A percentile compares a stretch with the other conserved stretches of the same genome.
Evolutionary conservation across 805 yeast genomes (phyloP).

Genomic region (Lipomyces starkeyi): DNA sequence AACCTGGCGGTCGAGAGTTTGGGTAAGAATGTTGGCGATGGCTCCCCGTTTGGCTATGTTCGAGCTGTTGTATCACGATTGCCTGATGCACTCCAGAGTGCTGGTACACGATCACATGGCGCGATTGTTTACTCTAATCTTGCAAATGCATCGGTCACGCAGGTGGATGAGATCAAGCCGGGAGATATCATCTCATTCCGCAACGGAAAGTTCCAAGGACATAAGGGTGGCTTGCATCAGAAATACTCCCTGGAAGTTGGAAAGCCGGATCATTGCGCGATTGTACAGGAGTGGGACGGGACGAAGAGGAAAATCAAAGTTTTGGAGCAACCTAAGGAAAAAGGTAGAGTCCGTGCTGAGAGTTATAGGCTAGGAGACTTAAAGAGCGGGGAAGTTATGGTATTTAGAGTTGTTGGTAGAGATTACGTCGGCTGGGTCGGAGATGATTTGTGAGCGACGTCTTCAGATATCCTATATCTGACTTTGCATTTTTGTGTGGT

Average conservation of each 20-base stretch:
- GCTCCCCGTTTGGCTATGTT: constrained; percentile 49
- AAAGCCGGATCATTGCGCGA: constrained; percentile 57
- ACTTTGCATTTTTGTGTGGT: background rate
- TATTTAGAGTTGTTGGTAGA: constrained; percentile 79
- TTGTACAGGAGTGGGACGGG: constrained; percentile 76
- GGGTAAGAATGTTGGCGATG: constrained; percentile 44
- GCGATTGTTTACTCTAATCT: constrained; percentile 66
- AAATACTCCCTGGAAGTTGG: constrained; percentile 69
- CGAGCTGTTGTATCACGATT: constrained; percentile 44
- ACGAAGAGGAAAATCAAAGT: constrained; percentile 57
- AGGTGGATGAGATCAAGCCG: constrained; percentile 67
- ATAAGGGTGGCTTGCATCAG: constrained; percentile 59
- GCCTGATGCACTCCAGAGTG: constrained; percentile 57
- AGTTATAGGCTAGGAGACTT: constrained; percentile 74
- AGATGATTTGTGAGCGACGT: background rate
- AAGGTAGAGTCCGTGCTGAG: constrained; percentile 64
- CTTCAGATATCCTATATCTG: background rate
- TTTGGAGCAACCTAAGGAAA: constrained; percentile 44
- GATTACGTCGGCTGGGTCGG: constrained; percentile 70
- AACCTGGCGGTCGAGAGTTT: constrained; percentile 46
- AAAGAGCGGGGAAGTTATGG: constrained; percentile 77
- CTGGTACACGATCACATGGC: constrained; percentile 76
- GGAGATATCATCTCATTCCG: constrained; percentile 85
- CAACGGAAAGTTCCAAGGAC: constrained; percentile 66
- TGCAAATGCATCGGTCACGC: constrained; percentile 57